phyloP scores from a whole-genome alignment of 495 filamentous ascomycete genomes.

The Tirmania nivea region DNA sequence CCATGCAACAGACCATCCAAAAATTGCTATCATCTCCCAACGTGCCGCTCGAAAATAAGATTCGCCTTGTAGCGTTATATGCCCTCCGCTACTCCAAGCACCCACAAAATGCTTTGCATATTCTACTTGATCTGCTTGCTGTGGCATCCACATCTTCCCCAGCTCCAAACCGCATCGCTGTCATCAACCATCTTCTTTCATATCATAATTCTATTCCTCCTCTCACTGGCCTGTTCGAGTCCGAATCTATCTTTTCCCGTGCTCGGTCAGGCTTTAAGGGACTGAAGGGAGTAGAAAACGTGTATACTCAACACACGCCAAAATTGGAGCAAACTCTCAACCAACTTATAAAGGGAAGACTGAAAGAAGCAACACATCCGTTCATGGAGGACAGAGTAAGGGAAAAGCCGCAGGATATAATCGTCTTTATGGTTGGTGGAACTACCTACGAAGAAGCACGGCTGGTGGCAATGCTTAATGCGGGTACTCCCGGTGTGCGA shows the following conservation, averaged over 20 bases:
- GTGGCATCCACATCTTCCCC: conserved; percentile 21
- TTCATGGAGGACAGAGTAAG: conserved; percentile 76
- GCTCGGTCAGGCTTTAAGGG: conserved; percentile 82
- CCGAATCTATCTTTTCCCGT: conserved; percentile 72
- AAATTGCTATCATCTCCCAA: conserved; percentile 45
- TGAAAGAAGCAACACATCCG: conserved; percentile 68
- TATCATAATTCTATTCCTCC: conserved; percentile 65
- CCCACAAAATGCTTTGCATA: conserved; percentile 51
- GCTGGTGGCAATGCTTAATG: conserved; percentile 79
- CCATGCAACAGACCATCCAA: conserved; percentile 46
- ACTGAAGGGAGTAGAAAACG: conserved; percentile 90
- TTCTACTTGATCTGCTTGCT: conserved; percentile 65
- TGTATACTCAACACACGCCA: conserved; percentile 94
- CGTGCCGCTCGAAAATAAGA: conserved; percentile 56
- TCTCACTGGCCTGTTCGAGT: conserved; percentile 64
- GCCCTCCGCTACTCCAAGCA: conserved; percentile 77
- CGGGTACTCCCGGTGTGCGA: conserved; percentile 64
- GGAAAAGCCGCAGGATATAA: conserved; percentile 90
- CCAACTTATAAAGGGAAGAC: conserved; percentile 72
- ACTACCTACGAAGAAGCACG: conserved; percentile 93
- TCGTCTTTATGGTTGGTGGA: conserved; percentile 84
- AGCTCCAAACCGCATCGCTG: conserved; percentile 45
- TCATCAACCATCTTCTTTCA: conserved; percentile 52
- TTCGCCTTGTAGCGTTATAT: conserved; percentile 75
- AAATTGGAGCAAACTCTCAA: conserved; percentile 69